Base-by-base conservation (phyloP, 2,329 filamentous ascomycete genomes). In the Phaeosphaeriaceae sp. region DNA sequence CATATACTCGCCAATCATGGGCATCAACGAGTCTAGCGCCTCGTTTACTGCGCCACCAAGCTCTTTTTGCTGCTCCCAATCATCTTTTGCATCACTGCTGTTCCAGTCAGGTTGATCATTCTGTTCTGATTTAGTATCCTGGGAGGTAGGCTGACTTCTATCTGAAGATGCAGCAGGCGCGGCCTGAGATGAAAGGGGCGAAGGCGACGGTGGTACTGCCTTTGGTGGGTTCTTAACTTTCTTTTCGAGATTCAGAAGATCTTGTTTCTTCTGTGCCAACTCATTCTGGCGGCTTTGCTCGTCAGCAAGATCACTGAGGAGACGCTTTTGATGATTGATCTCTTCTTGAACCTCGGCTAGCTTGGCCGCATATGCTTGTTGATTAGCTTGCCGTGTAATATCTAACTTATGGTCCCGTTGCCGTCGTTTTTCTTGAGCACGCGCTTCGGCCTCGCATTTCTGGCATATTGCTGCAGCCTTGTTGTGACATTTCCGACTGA, bases 21-120 rank as follows among this genome's bases (percentile, higher is more conserved):
- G 70, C 84, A 92, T 90, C 7, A 92, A 62, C 0, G 75, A 63
- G 50, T 92, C 87, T 0, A 92, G 60, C 0, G 80, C 75, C 0
- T 69, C 60, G 53, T 83, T 89, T 1, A 61, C 58, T 0, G 80
- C 78, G 1, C 76, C 76, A 26, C 86, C 79, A 1, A 69, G 63
- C 1, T 71, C 40, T 62, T 90, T 90, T 57, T 86, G 78, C 1
- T 74, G 63, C 12, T 86, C 71, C 88, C 87, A 91, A 15, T 89
- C 84, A 1, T 74, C 77, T 46, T 48, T 63, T 2, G 70, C 57
- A 34, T 69, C 59, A 38, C 66, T 68, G 6, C 61, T 44, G 12
- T 65, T 46, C 58, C 53, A 57, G 26, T 33, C 41, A 18, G 50
- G 21, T 12, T 28, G 21, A 7, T 26, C n/a, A 12, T 34, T 18